Base-by-base conservation (phyloP, 176 grass and related monocot species). In the Cocos nucifera region DNA sequence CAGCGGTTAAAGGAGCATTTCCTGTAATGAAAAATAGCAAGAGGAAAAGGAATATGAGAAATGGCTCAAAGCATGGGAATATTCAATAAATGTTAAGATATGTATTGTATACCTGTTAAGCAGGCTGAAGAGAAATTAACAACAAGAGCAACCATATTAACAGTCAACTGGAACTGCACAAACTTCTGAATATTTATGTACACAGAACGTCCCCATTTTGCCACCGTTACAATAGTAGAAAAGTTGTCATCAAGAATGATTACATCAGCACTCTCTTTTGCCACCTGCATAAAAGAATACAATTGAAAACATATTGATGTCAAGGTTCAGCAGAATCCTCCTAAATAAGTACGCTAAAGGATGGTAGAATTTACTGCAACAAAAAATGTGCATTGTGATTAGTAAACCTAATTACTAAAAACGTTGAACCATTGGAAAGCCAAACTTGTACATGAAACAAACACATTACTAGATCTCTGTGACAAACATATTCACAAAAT, bases 141-240 rank as follows among this genome's bases (percentile, higher is more conserved):
- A 57, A 90, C 54, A 19, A 95, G 74, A 15, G 86, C 91, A 53
- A 95, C 86, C 9, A 87, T 16, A 50, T 87, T 95, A 71, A 95
- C 91, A 51, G 91, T 87, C 49, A 95, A 72, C 71, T 95, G 86
- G 71, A 90, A 87, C 73, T 90, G 86, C 69, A 95, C 90, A 81
- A 95, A 95, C 66, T 95, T 95, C 77, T 95, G 86, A 54, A 95
- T 95, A 56, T 90, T 95, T 49, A 87, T 64, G 66, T 90, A 95
- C 49, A 95, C 86, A 56, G 86, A 90, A 21, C 90, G 90, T 22
- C 90, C 90, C 90, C 90, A 90, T 78, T 87, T 86, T 4, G 83
- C 86, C 64, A 95, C 90, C 27, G 86, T 95, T 17, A 81, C 86
- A 61, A 90, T 95, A 17, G 86, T 95, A 21, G 90, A 87, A 56